Evolutionary conservation across 2,329 filamentous ascomycete genomes (phyloP).

Genomic region (Pseudocercospora fuligena): DNA sequence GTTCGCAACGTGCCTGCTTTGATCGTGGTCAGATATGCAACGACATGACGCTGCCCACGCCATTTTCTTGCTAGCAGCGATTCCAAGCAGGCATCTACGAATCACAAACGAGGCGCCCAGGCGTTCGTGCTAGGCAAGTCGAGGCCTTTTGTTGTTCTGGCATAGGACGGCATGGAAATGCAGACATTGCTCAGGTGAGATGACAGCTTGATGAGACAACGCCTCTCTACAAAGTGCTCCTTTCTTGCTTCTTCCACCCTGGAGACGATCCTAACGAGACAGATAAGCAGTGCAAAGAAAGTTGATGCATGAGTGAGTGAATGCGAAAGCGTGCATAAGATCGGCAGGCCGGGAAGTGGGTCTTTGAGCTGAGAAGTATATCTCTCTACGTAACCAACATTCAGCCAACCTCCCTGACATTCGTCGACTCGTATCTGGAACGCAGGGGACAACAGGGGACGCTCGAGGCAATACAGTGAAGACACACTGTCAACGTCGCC

Average conservation of each 20-base stretch:
- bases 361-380: neutral
- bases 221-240: neutral
- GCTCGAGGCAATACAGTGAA: neutral
- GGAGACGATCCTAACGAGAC: neutral
- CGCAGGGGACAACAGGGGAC: neutral
- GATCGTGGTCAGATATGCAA: neutral
- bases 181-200: neutral
- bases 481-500: neutral
- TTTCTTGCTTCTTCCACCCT: neutral
- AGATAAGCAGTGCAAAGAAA: neutral
- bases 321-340: neutral
- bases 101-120: neutral
- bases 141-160: neutral
- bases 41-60: neutral
- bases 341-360: conserved; percentile 2
- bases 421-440: neutral
- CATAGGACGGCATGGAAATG: neutral
- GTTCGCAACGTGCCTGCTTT: neutral
- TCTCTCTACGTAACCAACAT: neutral
- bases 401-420: neutral
- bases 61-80: neutral
- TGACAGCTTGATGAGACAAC: neutral
- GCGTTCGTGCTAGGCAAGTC: neutral
- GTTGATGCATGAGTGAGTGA: neutral
- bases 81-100: neutral